Conservation (phyloP, 1,284 basidiomycete species). For the Coniophora puteana region DNA sequence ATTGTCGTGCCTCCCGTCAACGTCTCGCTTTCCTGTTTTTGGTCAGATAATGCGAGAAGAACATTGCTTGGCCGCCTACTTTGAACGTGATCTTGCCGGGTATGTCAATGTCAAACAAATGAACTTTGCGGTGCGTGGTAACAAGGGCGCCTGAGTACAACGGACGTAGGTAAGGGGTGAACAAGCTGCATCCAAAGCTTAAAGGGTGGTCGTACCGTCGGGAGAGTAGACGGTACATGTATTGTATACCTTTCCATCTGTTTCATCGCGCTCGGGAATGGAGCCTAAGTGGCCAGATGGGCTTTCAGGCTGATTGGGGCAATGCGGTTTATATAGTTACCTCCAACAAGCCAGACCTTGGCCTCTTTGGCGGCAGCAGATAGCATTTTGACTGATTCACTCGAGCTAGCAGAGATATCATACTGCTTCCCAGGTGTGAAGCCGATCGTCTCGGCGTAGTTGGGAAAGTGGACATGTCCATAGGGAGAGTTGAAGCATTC, state of each 20-base stretch:
- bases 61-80: constrained; percentile 39
- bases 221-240: constrained; percentile 91
- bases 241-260: constrained; percentile 80
- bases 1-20: constrained; percentile 76
- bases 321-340: constrained; percentile 36
- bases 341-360: constrained; percentile 90
- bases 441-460: constrained; percentile 81
- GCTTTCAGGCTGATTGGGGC: background rate
- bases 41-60: constrained; percentile 3
- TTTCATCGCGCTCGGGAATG: constrained; percentile 78
- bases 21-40: constrained; percentile 93
- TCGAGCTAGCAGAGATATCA: constrained; percentile 54
- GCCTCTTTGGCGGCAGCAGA: constrained; percentile 79
- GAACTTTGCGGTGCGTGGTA: constrained; percentile 89
- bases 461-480: constrained; percentile 80
- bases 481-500: constrained; percentile 99
- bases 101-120: constrained; percentile 98
- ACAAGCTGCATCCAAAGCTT: background rate
- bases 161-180: constrained; percentile 4
- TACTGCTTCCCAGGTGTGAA: constrained; percentile 55
- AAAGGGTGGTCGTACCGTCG: constrained; percentile 47
- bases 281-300: constrained; percentile 52
- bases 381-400: constrained; percentile 82
- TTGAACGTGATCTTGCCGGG: constrained; percentile 97
- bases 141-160: constrained; percentile 73